Base-by-base conservation (phyloP, 2,329 filamentous ascomycete genomes). In the Teratosphaeriaceae sp. region DNA sequence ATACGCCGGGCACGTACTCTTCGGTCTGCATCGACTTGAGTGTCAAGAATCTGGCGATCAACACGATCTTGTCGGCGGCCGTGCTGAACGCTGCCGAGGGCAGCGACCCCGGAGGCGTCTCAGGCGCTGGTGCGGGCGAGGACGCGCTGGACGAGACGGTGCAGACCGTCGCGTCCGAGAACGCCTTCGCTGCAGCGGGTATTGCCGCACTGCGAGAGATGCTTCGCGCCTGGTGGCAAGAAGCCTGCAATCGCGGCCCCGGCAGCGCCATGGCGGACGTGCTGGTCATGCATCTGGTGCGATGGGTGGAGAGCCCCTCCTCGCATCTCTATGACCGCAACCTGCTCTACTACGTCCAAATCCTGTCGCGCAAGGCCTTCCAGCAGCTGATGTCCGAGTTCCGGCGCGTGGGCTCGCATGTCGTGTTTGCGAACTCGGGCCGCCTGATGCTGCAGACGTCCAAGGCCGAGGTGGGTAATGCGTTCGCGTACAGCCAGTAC, bases 211-310 rank as follows among this genome's bases (percentile, higher is more conserved):
- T 99, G 3, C 84, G 92, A 12, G 94, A 97, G 56, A 96, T 99
- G 89, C 92, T 99, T 54, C 95, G 96, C 64, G 79, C 86, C 2
- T 99, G 94, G 94, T 98, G 92, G 92, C 78, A 84, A 1, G 90
- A 98, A 64, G 94, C 92, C 5, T 65, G 62, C 40, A 52, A 45
- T 6, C 53, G 49, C 37, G 45, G 40, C 8, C 92, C 87, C 61
- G 81, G 80, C 48, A 94, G 86, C 56, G 84, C 80, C 30, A 96
- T 98, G 88, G 94, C 94, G 1, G 92, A 98, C 65, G 81, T 97
- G 42, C 88, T 99, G 74, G 92, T 99, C 1, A 89, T 95, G 60
- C 90, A 98, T 65, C 76, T 99, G 3, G 88, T 98, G 16, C 85
- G 94, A 50, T 99, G 94, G 94, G 88, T 97, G 2, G 88, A 95